phyloP scores from a whole-genome alignment of 805 yeast genomes.

The Hanseniaspora hatyaiensis region DNA sequence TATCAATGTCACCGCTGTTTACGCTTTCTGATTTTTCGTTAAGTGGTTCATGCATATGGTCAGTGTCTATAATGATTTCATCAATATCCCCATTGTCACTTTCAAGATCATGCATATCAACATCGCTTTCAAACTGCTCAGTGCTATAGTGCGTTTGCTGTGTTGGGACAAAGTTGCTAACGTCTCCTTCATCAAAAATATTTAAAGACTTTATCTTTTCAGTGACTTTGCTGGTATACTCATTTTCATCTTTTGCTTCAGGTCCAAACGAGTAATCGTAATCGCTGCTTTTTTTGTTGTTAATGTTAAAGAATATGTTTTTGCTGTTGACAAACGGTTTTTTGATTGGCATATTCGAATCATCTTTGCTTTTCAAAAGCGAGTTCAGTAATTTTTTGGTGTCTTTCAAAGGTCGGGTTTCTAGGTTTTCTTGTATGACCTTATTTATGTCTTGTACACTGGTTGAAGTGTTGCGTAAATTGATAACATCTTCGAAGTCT shows the following conservation, averaged over 20 bases:
- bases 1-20: background rate
- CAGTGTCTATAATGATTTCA: background rate
- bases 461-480: background rate
- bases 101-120: constrained; percentile 5
- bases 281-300: background rate
- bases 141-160: too few species aligned
- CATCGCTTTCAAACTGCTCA: constrained; percentile 4
- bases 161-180: background rate
- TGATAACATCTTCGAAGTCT: constrained; percentile 5
- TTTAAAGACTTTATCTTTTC: constrained; percentile 5
- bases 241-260: background rate
- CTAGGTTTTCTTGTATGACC: background rate
- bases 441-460: background rate
- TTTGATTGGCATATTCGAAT: background rate
- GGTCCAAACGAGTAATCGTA: background rate
- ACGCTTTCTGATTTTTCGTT: background rate
- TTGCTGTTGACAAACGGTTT: background rate
- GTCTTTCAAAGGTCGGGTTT: background rate
- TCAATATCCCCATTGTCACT: background rate
- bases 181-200: constrained; percentile 1
- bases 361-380: background rate
- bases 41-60: background rate
- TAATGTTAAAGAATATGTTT: background rate
- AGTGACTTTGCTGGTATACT: constrained; percentile 4
- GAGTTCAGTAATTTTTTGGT: constrained; percentile 3